Conservation (phyloP, 2,329 filamentous ascomycete species). For the Hirsutella thompsonii region DNA sequence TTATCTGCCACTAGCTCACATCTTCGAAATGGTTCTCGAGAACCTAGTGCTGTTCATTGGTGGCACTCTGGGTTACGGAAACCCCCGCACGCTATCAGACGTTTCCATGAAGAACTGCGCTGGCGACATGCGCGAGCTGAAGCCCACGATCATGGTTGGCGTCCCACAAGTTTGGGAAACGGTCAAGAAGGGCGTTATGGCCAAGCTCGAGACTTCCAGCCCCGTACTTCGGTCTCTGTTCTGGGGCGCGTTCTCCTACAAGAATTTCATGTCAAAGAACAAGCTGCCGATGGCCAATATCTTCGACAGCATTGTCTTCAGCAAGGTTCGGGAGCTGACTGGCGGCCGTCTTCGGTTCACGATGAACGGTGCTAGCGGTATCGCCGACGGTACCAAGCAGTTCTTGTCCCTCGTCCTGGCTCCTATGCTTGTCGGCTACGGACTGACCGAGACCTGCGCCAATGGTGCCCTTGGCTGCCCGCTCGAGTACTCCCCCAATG, state of each 20-base stretch:
- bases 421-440: slow-evolving; percentile 91
- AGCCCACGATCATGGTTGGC: slow-evolving; percentile 80
- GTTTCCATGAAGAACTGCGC: slow-evolving; percentile 75
- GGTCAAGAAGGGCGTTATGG: slow-evolving; percentile 84
- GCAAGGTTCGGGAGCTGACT: slow-evolving; percentile 80
- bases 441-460: slow-evolving; percentile 83
- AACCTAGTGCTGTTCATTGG: slow-evolving; percentile 83
- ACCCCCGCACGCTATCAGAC: slow-evolving; percentile 79
- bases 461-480: slow-evolving; percentile 77
- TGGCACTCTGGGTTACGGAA: slow-evolving; percentile 86
- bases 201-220: slow-evolving; percentile 61
- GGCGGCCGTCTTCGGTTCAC: slow-evolving; percentile 80
- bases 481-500: slow-evolving; percentile 64
- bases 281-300: slow-evolving; percentile 54
- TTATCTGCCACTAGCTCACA: slow-evolving; percentile 89
- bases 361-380: slow-evolving; percentile 87
- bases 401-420: slow-evolving; percentile 89
- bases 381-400: slow-evolving; percentile 74
- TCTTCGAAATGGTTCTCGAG: slow-evolving; percentile 92
- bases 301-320: slow-evolving; percentile 78
- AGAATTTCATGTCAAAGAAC: slow-evolving; percentile 42
- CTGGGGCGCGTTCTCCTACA: slow-evolving; percentile 49
- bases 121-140: slow-evolving; percentile 87
- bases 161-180: slow-evolving; percentile 97
- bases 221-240: slow-evolving; percentile 67